These are phyloP conservation scores for Durio zibethinus DNA, from an alignment of 345 rosid genomes.

Conservation along the genomic window DNA sequence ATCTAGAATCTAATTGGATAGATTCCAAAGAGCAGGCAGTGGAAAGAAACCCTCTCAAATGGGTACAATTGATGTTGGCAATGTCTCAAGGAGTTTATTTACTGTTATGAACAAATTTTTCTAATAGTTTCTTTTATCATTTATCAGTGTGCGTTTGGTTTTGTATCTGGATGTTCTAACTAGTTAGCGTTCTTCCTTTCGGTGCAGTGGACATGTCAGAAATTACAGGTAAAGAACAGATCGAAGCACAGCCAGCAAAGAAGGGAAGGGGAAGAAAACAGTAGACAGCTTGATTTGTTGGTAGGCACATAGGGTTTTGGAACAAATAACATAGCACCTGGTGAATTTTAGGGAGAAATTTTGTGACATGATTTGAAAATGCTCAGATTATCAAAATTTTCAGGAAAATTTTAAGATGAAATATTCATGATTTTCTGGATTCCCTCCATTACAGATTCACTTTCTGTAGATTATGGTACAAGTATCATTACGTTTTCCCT, in stretches of 20 bases:
- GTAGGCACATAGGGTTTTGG: not conserved
- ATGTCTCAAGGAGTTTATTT: not conserved
- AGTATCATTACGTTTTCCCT: not conserved
- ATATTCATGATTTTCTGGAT: not conserved
- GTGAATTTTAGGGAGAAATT: conserved; percentile 2
- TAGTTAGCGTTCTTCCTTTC: not conserved
- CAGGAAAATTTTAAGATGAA: not conserved
- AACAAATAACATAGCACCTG: not conserved
- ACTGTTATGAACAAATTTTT: not conserved
- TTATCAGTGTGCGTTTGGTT: not conserved
- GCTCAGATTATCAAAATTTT: not conserved
- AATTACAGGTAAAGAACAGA: conserved; percentile 69
- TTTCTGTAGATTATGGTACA: not conserved
- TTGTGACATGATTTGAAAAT: not conserved
- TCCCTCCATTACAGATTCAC: not conserved
- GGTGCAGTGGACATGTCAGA: conserved; percentile 75
- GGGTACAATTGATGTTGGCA: not conserved
- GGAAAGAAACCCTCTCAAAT: not conserved
- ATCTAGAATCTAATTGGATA: not conserved
- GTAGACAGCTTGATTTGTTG: conserved; percentile 25
- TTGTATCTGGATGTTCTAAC: conserved; percentile 11
- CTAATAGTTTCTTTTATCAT: not conserved
- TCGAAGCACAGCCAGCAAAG: conserved; percentile 64
- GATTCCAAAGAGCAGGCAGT: not conserved
- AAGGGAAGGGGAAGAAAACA: conserved; percentile 97